Percentiles rank a stretch among this genome's conserved stretches.
These are phyloP conservation scores for Kodamaea fungicola DNA, from an alignment of 1,139 yeast species.

Conservation along the genomic window DNA sequence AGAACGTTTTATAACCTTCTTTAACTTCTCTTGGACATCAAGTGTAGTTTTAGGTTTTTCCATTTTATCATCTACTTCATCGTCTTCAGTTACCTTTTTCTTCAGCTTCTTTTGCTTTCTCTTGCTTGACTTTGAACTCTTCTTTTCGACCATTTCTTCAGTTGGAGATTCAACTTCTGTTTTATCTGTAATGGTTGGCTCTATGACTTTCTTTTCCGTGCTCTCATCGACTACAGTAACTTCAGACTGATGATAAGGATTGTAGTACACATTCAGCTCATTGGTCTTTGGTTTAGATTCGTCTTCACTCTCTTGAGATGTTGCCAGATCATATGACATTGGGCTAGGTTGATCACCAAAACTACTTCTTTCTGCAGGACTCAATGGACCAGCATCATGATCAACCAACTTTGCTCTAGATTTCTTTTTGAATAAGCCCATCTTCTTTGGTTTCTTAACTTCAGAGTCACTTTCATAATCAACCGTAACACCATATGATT, in stretches of 20 bases:
- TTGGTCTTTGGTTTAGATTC: conserved; percentile 1
- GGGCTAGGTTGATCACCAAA: conserved; percentile 4
- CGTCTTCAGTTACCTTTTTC: conserved; percentile 6
- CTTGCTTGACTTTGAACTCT: conserved; percentile 8
- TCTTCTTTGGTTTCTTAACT: conserved; percentile 13
- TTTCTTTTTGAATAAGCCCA: conserved; percentile 27
- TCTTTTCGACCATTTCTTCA: conserved; percentile 8
- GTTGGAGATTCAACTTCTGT: conserved; percentile 5
- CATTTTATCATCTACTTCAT: conserved; percentile 7
- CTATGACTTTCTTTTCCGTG: not conserved
- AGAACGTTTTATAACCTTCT: conserved; percentile 40
- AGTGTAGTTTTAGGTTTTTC: conserved; percentile 34
- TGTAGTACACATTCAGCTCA: conserved; percentile 2
- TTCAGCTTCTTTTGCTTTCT: conserved; percentile 6
- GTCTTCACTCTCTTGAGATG: conserved; percentile 3
- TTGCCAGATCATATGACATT: conserved; percentile 5
- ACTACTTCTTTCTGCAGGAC: conserved; percentile 5
- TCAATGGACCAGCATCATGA: conserved; percentile 3
- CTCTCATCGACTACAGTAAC: conserved; percentile 2
- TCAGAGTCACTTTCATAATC: conserved; percentile 33
- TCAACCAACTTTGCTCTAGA: conserved; percentile 13
- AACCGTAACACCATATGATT: conserved; percentile 22
- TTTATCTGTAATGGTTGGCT: not conserved
- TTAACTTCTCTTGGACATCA: conserved; percentile 46
- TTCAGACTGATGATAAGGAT: conserved; percentile 6